Evolutionary conservation across 208 protist species (phyloP).

Genomic region (Novymonas esmeraldas): DNA sequence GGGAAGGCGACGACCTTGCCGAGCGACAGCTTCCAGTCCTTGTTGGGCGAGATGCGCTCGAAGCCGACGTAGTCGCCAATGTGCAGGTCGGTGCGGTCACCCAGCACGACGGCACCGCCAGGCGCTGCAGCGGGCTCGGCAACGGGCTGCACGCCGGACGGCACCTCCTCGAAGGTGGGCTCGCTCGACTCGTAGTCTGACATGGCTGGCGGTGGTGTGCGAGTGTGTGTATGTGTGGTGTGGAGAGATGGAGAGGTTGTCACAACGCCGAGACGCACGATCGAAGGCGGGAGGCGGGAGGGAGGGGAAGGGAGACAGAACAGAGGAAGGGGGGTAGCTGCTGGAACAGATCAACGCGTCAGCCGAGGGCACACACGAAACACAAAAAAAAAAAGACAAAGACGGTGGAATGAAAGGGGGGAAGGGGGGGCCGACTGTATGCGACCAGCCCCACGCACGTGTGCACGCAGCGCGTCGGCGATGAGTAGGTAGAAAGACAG

Average conservation of each 20-base stretch:
- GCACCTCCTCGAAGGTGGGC: neutral
- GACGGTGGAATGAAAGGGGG: neutral
- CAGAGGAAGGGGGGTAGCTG: too few species aligned
- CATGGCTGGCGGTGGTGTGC: neutral
- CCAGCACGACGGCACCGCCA: constrained; percentile 3
- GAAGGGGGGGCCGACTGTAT: too few species aligned
- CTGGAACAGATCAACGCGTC: too few species aligned
- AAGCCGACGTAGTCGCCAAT: constrained; percentile 78
- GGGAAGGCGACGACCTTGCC: constrained; percentile 69
- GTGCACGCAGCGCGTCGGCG: too few species aligned
- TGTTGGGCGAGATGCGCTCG: constrained; percentile 52
- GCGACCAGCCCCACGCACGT: too few species aligned
- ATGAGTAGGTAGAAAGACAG: too few species aligned
- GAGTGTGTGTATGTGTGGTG: too few species aligned
- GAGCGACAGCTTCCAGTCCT: constrained; percentile 62
- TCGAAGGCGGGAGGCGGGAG: too few species aligned
- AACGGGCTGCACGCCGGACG: neutral
- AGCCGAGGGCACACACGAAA: neutral
- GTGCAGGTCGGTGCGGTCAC: constrained; percentile 42
- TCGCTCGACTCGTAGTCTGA: neutral
- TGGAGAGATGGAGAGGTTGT: too few species aligned
- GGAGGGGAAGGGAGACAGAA: too few species aligned
- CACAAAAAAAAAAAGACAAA: neutral
- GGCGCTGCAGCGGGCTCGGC: too few species aligned
- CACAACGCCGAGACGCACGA: too few species aligned